These are phyloP conservation scores for Cardamine chenopodiifolia DNA, from an alignment of 345 rosid genomes.

Conservation along the genomic window DNA sequence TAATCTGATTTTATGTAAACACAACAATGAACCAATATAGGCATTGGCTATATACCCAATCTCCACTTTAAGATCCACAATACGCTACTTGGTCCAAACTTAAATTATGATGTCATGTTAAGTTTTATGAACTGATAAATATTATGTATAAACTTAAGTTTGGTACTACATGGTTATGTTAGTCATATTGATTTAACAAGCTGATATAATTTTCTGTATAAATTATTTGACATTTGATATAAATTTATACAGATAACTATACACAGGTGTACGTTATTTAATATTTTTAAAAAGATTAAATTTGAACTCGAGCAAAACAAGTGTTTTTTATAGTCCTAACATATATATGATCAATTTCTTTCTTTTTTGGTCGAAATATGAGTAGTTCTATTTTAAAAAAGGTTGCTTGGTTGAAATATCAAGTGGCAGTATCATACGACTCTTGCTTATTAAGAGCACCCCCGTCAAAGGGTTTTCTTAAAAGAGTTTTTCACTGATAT, in stretches of 20 bases:
- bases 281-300: background rate
- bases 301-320: background rate
- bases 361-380: background rate
- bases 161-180: background rate
- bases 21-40: background rate
- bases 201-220: background rate
- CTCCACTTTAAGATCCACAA: background rate
- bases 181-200: background rate
- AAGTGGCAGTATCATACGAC: slow-evolving; percentile 19
- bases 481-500: too few species aligned
- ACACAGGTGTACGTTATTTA: background rate
- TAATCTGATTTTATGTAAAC: background rate
- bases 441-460: slow-evolving; percentile 28
- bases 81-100: background rate
- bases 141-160: background rate
- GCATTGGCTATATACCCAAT: background rate
- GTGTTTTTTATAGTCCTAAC: background rate
- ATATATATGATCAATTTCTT: background rate
- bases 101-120: background rate
- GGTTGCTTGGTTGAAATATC: background rate
- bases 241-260: background rate
- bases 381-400: background rate
- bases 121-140: background rate
- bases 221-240: background rate
- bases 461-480: too few species aligned